Percentiles rank a stretch among this genome's conserved stretches.
Conservation (phyloP, 176 grass and related monocot species). For the Paspalum notatum region DNA sequence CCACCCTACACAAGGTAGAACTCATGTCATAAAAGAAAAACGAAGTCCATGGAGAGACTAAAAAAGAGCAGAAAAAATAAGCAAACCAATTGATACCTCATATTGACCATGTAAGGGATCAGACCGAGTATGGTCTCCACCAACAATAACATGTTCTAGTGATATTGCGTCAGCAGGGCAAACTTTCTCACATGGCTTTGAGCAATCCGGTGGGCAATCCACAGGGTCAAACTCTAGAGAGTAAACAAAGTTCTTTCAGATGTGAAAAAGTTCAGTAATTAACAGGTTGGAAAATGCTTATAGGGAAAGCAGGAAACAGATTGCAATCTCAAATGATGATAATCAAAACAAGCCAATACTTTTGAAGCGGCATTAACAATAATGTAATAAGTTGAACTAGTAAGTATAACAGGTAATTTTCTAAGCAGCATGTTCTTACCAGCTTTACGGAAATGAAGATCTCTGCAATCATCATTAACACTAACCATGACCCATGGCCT, state of each 20-base stretch:
- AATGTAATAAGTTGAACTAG: background rate
- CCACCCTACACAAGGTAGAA: slow-evolving; percentile 58
- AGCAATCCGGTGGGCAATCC: slow-evolving; percentile 78
- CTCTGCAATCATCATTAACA: slow-evolving; percentile 83
- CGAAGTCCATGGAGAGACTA: slow-evolving; percentile 8
- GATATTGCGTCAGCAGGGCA: slow-evolving; percentile 93
- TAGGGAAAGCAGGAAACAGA: slow-evolving; percentile 6
- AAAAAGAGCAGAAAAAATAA: background rate
- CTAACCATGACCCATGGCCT: slow-evolving; percentile 97
- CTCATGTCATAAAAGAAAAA: slow-evolving; percentile 16
- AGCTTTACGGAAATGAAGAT: slow-evolving; percentile 97
- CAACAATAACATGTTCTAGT: slow-evolving; percentile 39
- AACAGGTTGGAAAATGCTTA: background rate
- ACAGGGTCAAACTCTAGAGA: slow-evolving; percentile 82
- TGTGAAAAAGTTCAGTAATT: background rate
- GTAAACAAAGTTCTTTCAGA: slow-evolving; percentile 16
- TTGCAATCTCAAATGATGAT: background rate
- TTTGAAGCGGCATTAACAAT: background rate
- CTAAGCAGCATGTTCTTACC: slow-evolving; percentile 45
- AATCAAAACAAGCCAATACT: slow-evolving; percentile 1
- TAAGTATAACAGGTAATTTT: slow-evolving; percentile 1
- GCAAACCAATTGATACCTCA: slow-evolving; percentile 53
- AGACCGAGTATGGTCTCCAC: slow-evolving; percentile 17
- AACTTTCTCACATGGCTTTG: slow-evolving; percentile 78
- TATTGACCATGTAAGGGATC: slow-evolving; percentile 46